Evolutionary conservation across 164 flowering plant genomes (phyloP).

Genomic region (Chloranthus sessilifolius): DNA sequence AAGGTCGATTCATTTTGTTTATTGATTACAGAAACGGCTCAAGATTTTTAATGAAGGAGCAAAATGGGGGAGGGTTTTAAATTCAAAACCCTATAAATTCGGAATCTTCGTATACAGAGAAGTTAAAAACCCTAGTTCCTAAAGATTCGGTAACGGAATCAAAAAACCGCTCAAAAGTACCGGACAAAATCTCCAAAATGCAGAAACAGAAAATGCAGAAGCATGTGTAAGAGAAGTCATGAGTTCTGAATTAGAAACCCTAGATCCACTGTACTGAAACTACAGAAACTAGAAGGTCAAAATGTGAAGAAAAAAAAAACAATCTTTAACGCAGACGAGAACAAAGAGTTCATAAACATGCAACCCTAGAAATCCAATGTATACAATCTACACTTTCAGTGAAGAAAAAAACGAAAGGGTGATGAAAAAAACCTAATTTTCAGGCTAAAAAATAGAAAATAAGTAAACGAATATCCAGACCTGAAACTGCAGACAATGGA

Average conservation of each 20-base stretch:
- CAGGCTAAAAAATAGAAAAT: too few relatives aligned
- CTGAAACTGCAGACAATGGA: conserved; percentile 3
- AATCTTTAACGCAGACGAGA: too few relatives aligned
- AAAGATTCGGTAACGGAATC: not conserved
- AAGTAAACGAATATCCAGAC: conserved; percentile 1
- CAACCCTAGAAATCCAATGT: too few relatives aligned
- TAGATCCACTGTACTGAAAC: too few relatives aligned
- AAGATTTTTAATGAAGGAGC: conserved; percentile 3
- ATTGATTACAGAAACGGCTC: not conserved
- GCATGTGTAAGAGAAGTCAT: not conserved
- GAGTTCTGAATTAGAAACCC: conserved; percentile 4
- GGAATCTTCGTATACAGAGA: conserved; percentile 1
- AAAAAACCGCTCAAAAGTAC: not conserved
- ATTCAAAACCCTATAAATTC: conserved; percentile 5
- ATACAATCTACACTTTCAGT: too few relatives aligned
- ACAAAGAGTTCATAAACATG: too few relatives aligned
- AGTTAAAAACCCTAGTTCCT: not conserved
- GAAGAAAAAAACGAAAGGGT: too few relatives aligned
- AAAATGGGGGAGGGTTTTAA: not conserved
- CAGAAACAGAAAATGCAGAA: not conserved
- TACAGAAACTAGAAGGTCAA: too few relatives aligned
- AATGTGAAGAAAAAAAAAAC: too few relatives aligned
- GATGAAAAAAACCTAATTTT: too few relatives aligned
- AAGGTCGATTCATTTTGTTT: conserved; percentile 3
- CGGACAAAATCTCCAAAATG: not conserved